Base-by-base conservation (phyloP, 2,329 filamentous ascomycete genomes). In the Neopestalotiopsis rosae region DNA sequence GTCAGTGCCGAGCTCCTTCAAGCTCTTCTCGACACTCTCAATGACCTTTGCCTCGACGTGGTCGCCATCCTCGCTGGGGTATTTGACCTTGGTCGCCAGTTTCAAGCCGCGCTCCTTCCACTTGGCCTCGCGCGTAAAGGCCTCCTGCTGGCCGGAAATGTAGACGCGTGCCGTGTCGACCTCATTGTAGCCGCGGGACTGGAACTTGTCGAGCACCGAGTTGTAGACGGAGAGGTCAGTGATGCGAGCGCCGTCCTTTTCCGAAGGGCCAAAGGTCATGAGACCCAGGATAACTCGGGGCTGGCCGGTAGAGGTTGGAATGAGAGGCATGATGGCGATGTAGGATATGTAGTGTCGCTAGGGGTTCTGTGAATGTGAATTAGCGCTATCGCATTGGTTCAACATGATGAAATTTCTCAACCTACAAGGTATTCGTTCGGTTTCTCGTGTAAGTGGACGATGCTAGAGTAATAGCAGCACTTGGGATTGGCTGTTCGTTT, bases 91-190 rank as follows among this genome's bases (percentile, higher is more conserved):
- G 13, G 94, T 97, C 13, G 94, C 94, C 69, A 96, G 79, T 1
- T 87, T 91, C 65, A 97, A 81, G 1, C 93, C 93, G 40, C 93
- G 89, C 70, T 94, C 89, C 78, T 94, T 91, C 93, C 93, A 97
- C 65, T 87, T 87, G 3, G 92, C 90, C 72, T 93, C 86, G 17
- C 88, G 85, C 5, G 94, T 95, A 80, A 91, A 97, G 13, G 88
- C 91, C 80, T 97, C 94, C 78, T 97, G 94, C 73, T 89, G 82
- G 63, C 91, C 89, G 61, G 82, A 90, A 17, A 92, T 83, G 75
- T 97, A 97, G 68, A 89, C 78, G 32, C 93, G 88, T 0, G 94
- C 94, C 1, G 94, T 97, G 78, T 97, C 94, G 49, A 97, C 82
- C 77, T 97, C 94, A 76, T 91, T 90, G 82, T 97, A 95, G 49